phyloP scores from a whole-genome alignment of 805 yeast species.

The Blastobotrys chiropterorum region DNA sequence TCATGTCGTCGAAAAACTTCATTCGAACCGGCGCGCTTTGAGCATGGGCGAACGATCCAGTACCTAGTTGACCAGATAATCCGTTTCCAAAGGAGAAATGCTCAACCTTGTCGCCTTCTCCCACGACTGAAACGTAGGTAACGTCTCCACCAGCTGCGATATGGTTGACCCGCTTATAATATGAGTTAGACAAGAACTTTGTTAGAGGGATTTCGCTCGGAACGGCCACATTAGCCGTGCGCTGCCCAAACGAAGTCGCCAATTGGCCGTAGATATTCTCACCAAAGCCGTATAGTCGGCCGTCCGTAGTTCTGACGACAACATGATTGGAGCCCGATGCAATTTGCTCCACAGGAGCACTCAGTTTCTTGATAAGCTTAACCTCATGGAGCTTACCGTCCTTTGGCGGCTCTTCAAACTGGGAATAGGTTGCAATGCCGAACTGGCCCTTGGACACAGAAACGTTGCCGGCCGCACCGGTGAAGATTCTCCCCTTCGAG shows the following conservation, averaged over 20 bases:
- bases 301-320: slow-evolving; percentile 53
- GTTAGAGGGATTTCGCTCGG: slow-evolving; percentile 52
- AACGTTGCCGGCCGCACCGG: slow-evolving; percentile 51
- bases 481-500: slow-evolving; percentile 52
- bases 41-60: slow-evolving; percentile 67
- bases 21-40: slow-evolving; percentile 61
- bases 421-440: slow-evolving; percentile 71
- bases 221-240: slow-evolving; percentile 60
- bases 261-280: slow-evolving; percentile 79
- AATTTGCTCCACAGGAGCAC: slow-evolving; percentile 44
- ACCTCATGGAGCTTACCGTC: slow-evolving; percentile 49
- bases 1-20: slow-evolving; percentile 40
- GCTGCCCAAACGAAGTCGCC: slow-evolving; percentile 60
- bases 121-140: slow-evolving; percentile 38
- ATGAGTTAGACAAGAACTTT: slow-evolving; percentile 36
- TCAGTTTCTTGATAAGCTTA: slow-evolving; percentile 44
- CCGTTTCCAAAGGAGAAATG: slow-evolving; percentile 75
- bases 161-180: slow-evolving; percentile 35
- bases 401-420: slow-evolving; percentile 50
- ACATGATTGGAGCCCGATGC: slow-evolving; percentile 75
- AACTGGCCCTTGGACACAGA: slow-evolving; percentile 59
- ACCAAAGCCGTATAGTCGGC: slow-evolving; percentile 81
- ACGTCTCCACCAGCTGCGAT: slow-evolving; percentile 71
- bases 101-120: slow-evolving; percentile 16
- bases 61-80: slow-evolving; percentile 78